Percentiles rank a stretch among this genome's conserved stretches.
Conservation (phyloP, 768 basidiomycete genomes). For the Lactarius sp. region DNA sequence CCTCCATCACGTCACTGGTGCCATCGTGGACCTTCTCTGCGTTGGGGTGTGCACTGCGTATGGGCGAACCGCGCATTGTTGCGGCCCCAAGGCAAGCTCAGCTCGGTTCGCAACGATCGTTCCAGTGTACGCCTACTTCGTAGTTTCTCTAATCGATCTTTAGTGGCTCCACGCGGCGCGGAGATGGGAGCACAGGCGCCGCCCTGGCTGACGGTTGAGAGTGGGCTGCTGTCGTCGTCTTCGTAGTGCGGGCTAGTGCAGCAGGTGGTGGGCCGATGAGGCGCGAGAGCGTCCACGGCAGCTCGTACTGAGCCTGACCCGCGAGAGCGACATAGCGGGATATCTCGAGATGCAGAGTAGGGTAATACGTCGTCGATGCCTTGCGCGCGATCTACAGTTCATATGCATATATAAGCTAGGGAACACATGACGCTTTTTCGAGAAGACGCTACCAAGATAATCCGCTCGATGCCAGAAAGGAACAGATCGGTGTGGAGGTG, state of each 20-base stretch:
- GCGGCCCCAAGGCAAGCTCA: neutral
- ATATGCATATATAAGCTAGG: neutral
- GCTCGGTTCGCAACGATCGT: slow-evolving; percentile 8
- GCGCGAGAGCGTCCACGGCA: slow-evolving; percentile 78
- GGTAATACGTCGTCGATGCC: slow-evolving; percentile 92
- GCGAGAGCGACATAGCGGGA: slow-evolving; percentile 78
- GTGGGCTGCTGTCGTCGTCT: neutral
- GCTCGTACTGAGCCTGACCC: slow-evolving; percentile 58
- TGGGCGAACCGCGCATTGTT: neutral
- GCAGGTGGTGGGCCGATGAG: slow-evolving; percentile 76
- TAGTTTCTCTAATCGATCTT: slow-evolving; percentile 13
- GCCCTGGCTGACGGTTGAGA: slow-evolving; percentile 3
- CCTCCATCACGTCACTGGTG: slow-evolving; percentile 7
- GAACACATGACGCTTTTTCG: neutral
- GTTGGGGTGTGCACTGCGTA: neutral
- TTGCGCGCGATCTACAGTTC: slow-evolving; percentile 84
- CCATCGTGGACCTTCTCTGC: neutral
- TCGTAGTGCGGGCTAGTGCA: slow-evolving; percentile 35
- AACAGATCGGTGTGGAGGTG: slow-evolving; percentile 85
- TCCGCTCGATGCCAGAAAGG: slow-evolving; percentile 85
- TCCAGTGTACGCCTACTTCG: neutral
- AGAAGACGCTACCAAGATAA: slow-evolving; percentile 63
- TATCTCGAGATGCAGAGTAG: slow-evolving; percentile 89
- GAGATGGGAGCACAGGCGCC: slow-evolving; percentile 18
- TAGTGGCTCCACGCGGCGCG: slow-evolving; percentile 20